Percentiles rank a stretch among this genome's conserved stretches.
These are phyloP conservation scores for Elsinoe fawcettii DNA, from an alignment of 2,329 filamentous ascomycete genomes.

Conservation along the genomic window DNA sequence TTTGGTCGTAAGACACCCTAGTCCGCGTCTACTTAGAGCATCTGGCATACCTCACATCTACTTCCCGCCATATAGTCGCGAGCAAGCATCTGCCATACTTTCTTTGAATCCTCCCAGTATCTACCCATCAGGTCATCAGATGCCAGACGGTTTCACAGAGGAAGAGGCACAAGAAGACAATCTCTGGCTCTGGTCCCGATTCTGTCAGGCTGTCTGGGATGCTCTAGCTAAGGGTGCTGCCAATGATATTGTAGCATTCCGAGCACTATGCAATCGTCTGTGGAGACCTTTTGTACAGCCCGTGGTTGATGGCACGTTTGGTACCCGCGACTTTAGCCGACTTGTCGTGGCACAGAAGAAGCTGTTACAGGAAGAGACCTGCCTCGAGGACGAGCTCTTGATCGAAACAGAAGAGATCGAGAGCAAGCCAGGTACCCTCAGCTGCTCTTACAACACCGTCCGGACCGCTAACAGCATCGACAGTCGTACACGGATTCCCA, in stretches of 20 bases:
- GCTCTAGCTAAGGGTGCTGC: constrained; percentile 72
- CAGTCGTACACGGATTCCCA: constrained; percentile 48
- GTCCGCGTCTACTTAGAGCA: constrained; percentile 60
- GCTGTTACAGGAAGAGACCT: constrained; percentile 65
- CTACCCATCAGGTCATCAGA: constrained; percentile 28
- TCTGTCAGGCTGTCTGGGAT: constrained; percentile 79
- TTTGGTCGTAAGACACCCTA: constrained; percentile 66
- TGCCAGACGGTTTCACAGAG: constrained; percentile 35
- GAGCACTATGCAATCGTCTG: constrained; percentile 60
- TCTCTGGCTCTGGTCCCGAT: constrained; percentile 67
- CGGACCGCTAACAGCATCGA: not conserved
- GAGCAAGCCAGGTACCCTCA: constrained; percentile 7
- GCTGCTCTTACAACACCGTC: not conserved
- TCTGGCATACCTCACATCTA: constrained; percentile 67
- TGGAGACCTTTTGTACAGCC: constrained; percentile 83
- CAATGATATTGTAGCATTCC: constrained; percentile 68
- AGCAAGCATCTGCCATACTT: constrained; percentile 71
- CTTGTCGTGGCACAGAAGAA: constrained; percentile 64
- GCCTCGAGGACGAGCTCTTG: constrained; percentile 49
- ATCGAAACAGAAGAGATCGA: constrained; percentile 5
- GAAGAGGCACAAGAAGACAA: constrained; percentile 50
- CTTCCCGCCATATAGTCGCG: constrained; percentile 76
- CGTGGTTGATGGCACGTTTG: constrained; percentile 63
- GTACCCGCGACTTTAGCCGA: constrained; percentile 73
- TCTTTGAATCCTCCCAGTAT: constrained; percentile 47